phyloP scores from a whole-genome alignment of 2,329 filamentous ascomycete genomes.

The Hypoxylon sp. region DNA sequence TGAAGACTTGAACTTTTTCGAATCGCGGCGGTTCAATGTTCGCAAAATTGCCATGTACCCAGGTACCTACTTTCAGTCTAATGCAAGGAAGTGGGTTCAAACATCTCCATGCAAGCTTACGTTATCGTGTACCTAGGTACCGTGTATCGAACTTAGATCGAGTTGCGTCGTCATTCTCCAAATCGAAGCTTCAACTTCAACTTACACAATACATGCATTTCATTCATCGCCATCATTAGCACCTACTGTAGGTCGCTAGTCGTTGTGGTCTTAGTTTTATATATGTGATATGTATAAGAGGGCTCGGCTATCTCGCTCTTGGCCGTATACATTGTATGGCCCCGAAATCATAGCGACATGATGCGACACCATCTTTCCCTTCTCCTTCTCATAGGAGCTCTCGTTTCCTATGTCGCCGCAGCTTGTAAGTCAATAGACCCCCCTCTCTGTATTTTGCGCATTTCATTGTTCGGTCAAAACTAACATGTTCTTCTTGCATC shows the following conservation, averaged over 20 bases:
- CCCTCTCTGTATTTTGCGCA: neutral
- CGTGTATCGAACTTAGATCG: no score
- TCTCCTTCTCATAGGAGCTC: slow-evolving; percentile 44
- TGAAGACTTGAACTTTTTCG: slow-evolving; percentile 4
- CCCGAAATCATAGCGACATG: slow-evolving; percentile 36
- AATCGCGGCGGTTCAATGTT: neutral
- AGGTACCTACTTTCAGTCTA: no score
- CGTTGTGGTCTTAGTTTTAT: no score
- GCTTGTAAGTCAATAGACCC: slow-evolving; percentile 49
- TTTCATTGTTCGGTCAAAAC: neutral
- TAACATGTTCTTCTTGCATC: slow-evolving; percentile 35
- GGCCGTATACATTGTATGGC: slow-evolving; percentile 13
- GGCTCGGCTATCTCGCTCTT: neutral
- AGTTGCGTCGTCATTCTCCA: slow-evolving; percentile 6
- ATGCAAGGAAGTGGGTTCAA: no score
- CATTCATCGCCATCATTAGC: no score
- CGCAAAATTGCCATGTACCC: slow-evolving; percentile 4
- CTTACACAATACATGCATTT: no score
- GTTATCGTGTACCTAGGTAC: no score
- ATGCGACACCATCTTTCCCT: slow-evolving; percentile 42
- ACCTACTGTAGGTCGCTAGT: no score
- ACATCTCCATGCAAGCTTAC: no score
- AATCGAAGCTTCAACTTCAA: slow-evolving; percentile 9
- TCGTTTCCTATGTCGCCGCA: slow-evolving; percentile 49
- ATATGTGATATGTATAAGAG: neutral